phyloP scores from a whole-genome alignment of 2,329 filamentous ascomycete species.

The Xylariaceae sp. region DNA sequence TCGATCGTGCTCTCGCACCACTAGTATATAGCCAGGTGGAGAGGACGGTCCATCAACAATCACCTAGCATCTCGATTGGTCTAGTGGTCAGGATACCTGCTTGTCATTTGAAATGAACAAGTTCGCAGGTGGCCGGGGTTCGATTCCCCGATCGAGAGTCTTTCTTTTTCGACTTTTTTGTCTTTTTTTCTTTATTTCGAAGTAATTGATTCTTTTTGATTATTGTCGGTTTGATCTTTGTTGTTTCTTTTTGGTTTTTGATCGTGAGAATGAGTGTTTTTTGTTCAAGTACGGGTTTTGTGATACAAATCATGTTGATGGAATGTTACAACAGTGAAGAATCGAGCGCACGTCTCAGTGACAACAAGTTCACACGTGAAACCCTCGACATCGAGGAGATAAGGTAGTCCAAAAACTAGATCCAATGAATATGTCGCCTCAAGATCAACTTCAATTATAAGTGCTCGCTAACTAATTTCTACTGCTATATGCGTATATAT shows the following conservation, averaged over 20 bases:
- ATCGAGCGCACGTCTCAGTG: no score
- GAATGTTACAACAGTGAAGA: no score
- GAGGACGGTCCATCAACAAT: neutral
- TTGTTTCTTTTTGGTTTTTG: neutral
- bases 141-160: conserved; percentile 35
- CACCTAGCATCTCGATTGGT: conserved; percentile 11
- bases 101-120: conserved; percentile 4
- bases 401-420: no score
- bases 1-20: no score
- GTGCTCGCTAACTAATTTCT: neutral
- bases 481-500: neutral
- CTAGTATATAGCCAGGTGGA: neutral
- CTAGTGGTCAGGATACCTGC: conserved; percentile 18
- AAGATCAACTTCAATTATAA: no score
- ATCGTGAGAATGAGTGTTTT: neutral
- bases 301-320: no score
- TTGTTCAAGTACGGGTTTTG: neutral
- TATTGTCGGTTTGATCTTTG: neutral
- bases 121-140: conserved; percentile 31
- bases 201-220: neutral
- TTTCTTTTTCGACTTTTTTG: neutral
- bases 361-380: no score
- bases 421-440: no score
- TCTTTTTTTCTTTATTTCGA: neutral
- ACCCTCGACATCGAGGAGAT: no score